Evolutionary conservation across 208 protist genomes (phyloP), one percentile per base, ranked within the genome.

Genomic region (Trypanosoma brucei): DNA sequence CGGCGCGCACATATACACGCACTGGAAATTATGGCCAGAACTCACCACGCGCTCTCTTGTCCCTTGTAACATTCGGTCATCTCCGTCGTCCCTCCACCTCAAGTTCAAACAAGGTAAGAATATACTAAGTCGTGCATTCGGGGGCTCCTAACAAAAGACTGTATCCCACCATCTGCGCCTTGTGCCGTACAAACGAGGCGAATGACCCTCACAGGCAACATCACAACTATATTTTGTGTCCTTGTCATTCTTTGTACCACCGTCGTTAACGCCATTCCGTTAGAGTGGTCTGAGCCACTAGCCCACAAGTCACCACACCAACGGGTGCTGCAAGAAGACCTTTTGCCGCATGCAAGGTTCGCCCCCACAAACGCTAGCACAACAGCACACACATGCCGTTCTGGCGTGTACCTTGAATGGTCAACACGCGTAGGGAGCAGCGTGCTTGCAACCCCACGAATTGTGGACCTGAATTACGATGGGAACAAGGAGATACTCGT

Each of bases 401-500:
- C 67, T 36, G 74, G 78, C 13, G 68, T 94, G 13, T 51, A 82
- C 35, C 64, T 94, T 39, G 82, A 81, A 59, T 94, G 92, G 86
- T 76, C 86, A 7, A 65, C 88, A 35, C 86, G 83, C 5, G 78
- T 95, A 34, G 83, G 88, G 6, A 85, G 83, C 66, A 87, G 82
- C 57, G 68, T 94, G 22, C 75, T 87, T 45, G 81, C 86, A 36
- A 90, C 91, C 8, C 91, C 91, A 9, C 75, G 75, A 36, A 79
- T 96, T 52, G 83, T 90, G 5, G 86, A 95, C 63, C 61, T 95
- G 33, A 78, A 65, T 55, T 72, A 84, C 61, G 78, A 93, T 57
- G 88, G 84, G 13, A 64, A 82, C 31, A 95, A 94, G 66, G 84
- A 95, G 52, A 85, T 96, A 22, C 63, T 96, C 8, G 59, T 92